Conservation (phyloP, 805 yeast species). For the Candida xyloterini region DNA sequence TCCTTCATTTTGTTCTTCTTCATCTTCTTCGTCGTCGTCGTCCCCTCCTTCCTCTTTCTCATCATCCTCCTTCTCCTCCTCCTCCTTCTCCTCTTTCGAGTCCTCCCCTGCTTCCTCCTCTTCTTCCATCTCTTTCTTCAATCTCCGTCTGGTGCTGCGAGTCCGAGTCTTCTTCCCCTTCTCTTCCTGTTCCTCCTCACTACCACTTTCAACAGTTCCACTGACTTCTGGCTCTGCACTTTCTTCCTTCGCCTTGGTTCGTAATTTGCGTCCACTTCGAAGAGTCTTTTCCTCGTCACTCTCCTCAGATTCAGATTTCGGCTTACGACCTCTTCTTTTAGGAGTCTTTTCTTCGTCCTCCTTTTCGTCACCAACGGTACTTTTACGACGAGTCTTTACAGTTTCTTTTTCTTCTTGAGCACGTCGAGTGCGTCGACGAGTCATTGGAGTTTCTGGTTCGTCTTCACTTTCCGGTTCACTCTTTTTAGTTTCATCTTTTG, state of each 20-base stretch:
- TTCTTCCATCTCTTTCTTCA: slow-evolving; percentile 15
- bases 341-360: slow-evolving; percentile 4
- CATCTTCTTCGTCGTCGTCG: slow-evolving; percentile 3
- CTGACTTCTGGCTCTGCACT: slow-evolving; percentile 1
- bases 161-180: slow-evolving; percentile 11
- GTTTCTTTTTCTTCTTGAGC: slow-evolving; percentile 4
- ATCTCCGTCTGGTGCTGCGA: slow-evolving; percentile 19
- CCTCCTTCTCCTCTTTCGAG: neutral
- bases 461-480: slow-evolving; percentile 4
- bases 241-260: slow-evolving; percentile 13
- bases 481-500: neutral
- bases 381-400: slow-evolving; percentile 1
- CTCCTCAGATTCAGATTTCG: slow-evolving; percentile 3
- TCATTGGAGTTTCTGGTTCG: slow-evolving; percentile 6
- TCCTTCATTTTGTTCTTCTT: slow-evolving; percentile 4
- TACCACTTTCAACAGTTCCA: slow-evolving; percentile 1
- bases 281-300: slow-evolving; percentile 7
- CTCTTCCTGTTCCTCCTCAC: slow-evolving; percentile 2
- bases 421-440: slow-evolving; percentile 6
- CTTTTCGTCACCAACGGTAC: slow-evolving; percentile 2
- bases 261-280: slow-evolving; percentile 11
- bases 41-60: slow-evolving; percentile 7
- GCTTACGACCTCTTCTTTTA: slow-evolving; percentile 1
- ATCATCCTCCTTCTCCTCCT: slow-evolving; percentile 4
- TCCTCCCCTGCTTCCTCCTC: slow-evolving; percentile 8